These are phyloP conservation scores for Ascodesmis nigricans DNA, from an alignment of 495 filamentous ascomycete species.

Conservation along the genomic window DNA sequence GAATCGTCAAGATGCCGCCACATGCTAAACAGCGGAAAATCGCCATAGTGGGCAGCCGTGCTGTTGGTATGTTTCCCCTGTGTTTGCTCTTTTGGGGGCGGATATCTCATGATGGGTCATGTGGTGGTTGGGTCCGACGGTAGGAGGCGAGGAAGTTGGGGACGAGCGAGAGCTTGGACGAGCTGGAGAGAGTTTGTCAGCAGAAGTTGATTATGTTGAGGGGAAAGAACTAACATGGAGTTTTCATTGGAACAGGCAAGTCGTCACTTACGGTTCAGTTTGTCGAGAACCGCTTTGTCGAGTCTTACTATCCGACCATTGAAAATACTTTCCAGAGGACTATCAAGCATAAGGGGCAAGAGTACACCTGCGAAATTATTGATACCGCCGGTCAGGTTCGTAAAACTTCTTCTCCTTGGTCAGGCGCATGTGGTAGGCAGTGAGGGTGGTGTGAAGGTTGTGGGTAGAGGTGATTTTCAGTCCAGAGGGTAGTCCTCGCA, in stretches of 20 bases:
- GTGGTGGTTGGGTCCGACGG: too few species aligned
- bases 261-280: slow-evolving; percentile 94
- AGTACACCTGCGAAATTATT: slow-evolving; percentile 91
- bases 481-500: too few species aligned
- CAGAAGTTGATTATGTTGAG: slow-evolving; percentile 12
- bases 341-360: slow-evolving; percentile 76
- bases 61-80: slow-evolving; percentile 58
- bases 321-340: slow-evolving; percentile 96
- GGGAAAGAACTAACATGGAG: background rate
- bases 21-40: slow-evolving; percentile 92
- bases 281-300: slow-evolving; percentile 94
- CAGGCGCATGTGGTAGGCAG: background rate
- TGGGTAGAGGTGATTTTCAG: too few species aligned
- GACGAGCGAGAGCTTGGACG: too few species aligned
- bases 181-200: background rate
- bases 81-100: too few species aligned
- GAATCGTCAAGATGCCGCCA: slow-evolving; percentile 55
- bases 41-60: slow-evolving; percentile 90
- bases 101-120: too few species aligned
- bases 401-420: background rate
- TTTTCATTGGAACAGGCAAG: slow-evolving; percentile 42
- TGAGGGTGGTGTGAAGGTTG: too few species aligned
- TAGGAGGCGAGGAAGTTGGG: too few species aligned
- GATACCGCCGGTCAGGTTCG: slow-evolving; percentile 92
- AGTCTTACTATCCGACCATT: slow-evolving; percentile 97